Evolutionary conservation across 2,329 filamentous ascomycete species (phyloP), one percentile per base, ranked within the genome.

Genomic region (Neonectria punicea): DNA sequence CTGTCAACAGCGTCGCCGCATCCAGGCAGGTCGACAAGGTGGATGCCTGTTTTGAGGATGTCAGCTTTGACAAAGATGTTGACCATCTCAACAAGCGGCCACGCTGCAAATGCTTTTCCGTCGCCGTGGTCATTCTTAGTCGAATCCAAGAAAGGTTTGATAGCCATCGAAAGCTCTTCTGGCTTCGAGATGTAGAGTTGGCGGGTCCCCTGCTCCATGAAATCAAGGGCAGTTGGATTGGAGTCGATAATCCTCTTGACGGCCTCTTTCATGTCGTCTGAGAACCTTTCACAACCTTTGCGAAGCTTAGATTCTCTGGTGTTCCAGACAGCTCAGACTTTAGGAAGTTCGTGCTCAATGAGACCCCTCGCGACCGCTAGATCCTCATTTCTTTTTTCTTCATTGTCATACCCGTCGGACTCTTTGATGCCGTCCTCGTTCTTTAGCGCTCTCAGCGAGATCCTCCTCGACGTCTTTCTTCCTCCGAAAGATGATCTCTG

Each of bases 21-120:
- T 8, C 86, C 86, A 0, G 86, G 86, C 0, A 88, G 76, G 64
- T 88, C 85, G 0, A 87, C 85, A 4, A 88, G 76, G 0, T 83
- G 81, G 2, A 85, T 79, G 0, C 85, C 85, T 4, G 83, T 81
- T 1, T 79, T 79, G 1, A 88, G 72, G 0, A 85, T 80, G 1
- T 80, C 70, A 0, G 83, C 77, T 55, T 81, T 84, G 10, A 80
- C 77, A 55, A 80, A 86, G 2, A 87, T 77, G 2, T 75, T 71
- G 3, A 82, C 80, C 1, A 72, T 51, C 0, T 76, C 65, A 1
- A 83, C 75, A 1, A 82, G 66, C 0, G 80, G 80, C 80, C 80
- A 83, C 0, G 70, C 67, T 0, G 73, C 66, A 39, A 78, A 75
- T 3, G 78, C 5, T 0, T 9, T 43, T 0, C 16, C 2, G 0